Conservation (phyloP, 2,329 filamentous ascomycete species). For the Colletotrichum gloeosporioides region DNA sequence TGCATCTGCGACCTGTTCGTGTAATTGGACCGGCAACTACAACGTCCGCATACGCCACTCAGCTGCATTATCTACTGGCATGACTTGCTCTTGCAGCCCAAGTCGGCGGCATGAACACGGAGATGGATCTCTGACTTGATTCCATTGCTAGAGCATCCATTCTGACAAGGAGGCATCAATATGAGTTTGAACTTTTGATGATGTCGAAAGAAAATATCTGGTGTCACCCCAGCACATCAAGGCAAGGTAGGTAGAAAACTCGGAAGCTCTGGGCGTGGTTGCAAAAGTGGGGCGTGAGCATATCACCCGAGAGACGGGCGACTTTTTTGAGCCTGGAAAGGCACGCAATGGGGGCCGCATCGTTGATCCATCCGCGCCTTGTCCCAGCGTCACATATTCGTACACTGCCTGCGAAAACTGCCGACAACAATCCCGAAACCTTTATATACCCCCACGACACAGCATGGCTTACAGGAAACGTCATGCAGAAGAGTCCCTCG, state of each 20-base stretch:
- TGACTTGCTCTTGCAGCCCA: too few species aligned
- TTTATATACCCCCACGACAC: not conserved
- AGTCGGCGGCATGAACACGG: too few species aligned
- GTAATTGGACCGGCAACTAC: too few species aligned
- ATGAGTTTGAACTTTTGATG: too few species aligned
- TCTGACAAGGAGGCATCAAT: too few species aligned
- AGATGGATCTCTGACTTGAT: too few species aligned
- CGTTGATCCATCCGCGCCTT: not conserved
- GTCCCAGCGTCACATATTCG: not conserved
- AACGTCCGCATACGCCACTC: not conserved
- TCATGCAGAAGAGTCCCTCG: constrained; percentile 64
- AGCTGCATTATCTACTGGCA: not conserved
- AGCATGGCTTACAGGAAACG: constrained; percentile 48
- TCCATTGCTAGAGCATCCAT: too few species aligned
- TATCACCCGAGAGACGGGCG: not conserved
- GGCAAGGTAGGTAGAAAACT: not conserved
- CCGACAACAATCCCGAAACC: not conserved
- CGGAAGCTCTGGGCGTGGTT: constrained; percentile 12
- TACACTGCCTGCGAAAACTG: not conserved
- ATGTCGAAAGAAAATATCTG: too few species aligned
- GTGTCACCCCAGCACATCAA: not conserved
- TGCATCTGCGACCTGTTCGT: too few species aligned
- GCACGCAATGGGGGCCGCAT: not conserved
- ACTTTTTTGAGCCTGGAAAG: constrained; percentile 14
- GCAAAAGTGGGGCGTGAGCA: not conserved